Conservation (phyloP, 2,329 filamentous ascomycete species). For the Plenodomus biglobosus region DNA sequence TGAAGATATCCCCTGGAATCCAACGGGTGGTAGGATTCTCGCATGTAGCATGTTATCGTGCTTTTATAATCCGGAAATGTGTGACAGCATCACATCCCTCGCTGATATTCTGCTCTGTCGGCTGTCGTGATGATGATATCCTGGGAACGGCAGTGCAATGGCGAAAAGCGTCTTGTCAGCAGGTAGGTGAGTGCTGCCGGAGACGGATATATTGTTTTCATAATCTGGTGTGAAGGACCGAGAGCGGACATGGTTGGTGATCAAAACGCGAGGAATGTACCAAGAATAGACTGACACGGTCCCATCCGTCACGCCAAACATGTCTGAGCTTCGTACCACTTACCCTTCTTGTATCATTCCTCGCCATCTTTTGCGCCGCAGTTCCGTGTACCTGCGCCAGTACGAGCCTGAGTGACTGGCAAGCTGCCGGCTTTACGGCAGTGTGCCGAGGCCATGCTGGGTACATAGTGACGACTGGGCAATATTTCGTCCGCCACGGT, state of each 20-base stretch:
- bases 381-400: background rate
- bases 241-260: background rate
- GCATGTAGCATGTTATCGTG: slow-evolving; percentile 1
- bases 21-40: slow-evolving; percentile 26
- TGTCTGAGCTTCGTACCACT: background rate
- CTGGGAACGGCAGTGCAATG: background rate
- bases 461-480: background rate
- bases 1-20: slow-evolving; percentile 21
- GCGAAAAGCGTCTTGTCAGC: background rate
- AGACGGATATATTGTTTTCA: background rate
- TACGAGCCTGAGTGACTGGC: background rate
- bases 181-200: background rate
- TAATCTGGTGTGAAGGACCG: background rate
- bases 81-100: background rate
- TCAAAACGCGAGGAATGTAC: background rate
- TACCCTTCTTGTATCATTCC: too few relatives aligned
- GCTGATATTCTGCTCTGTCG: too few relatives aligned
- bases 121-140: background rate
- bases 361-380: background rate
- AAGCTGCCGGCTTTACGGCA: background rate
- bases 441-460: background rate
- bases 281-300: background rate
- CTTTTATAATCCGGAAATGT: slow-evolving; percentile 1
- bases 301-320: background rate
- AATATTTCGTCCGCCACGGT: background rate